Evolutionary conservation across 2,329 filamentous ascomycete species (phyloP).

Genomic region (Colletotrichum chlorophyti): DNA sequence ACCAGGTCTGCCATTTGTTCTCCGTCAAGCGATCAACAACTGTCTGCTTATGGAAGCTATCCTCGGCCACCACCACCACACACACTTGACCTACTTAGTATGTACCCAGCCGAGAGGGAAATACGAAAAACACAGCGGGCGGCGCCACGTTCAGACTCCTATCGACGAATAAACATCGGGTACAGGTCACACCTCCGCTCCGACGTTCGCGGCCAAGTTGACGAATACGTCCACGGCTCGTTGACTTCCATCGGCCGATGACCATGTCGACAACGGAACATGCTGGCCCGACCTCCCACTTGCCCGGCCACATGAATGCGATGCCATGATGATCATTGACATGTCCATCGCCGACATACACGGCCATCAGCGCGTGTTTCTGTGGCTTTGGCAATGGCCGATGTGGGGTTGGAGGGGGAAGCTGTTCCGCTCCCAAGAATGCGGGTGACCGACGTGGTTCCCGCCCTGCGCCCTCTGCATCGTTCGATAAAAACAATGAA

Average conservation of each 20-base stretch:
- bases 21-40: neutral
- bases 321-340: conserved; percentile 2
- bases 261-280: conserved; percentile 1
- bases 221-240: neutral
- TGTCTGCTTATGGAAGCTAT: neutral
- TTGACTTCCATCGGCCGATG: conserved; percentile 1
- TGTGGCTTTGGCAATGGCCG: conserved; percentile 13
- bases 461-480: no score
- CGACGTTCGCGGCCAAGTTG: conserved; percentile 9
- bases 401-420: conserved; percentile 11
- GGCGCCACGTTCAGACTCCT: conserved; percentile 22
- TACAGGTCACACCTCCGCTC: neutral
- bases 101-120: no score
- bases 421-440: conserved; percentile 7
- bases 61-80: neutral
- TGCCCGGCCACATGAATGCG: neutral
- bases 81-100: no score
- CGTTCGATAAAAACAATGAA: no score
- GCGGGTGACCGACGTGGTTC: no score
- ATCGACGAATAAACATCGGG: neutral
- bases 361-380: conserved; percentile 14
- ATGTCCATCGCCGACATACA: conserved; percentile 11
- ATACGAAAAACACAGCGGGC: neutral
- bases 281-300: conserved; percentile 14
- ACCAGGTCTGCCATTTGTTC: neutral